Base-by-base conservation (phyloP, 352 stramenopile genomes). In the Phytophthora crassamura region DNA sequence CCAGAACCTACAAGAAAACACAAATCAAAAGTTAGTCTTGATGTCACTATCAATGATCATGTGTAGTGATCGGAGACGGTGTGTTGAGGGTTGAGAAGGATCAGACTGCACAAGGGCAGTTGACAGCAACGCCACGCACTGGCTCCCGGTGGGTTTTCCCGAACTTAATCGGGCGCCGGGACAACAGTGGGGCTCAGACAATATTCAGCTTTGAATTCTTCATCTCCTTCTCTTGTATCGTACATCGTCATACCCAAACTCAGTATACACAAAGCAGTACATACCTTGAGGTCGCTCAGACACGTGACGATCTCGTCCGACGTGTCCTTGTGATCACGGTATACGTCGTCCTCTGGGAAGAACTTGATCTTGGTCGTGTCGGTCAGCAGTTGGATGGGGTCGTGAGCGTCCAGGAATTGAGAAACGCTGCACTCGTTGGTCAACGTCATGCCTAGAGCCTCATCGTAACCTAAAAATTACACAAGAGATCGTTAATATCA, bases 301-400 rank as follows among this genome's bases (percentile, higher is more conserved):
- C 80, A 94, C 1, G 64, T 76, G 6, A 82, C 64, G 36, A 98
- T 78, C 54, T 98, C 94, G 7, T 92, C 71, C 0, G 64, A 90
- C 1, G 94, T 98, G 8, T 76, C 55, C 4, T 80, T 77, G 67
- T 95, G 89, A 0, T 93, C 80, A 0, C 77, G 82, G 59, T 93
- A 96, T n/a, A 94, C 81, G 35, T 93, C 80, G 34, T 94, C 88
- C 35, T 88, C 75, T 0, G 81, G 78, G 11, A 90, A 51, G 74
- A 99, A 99, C 0, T 82, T 80, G 16, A 99, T 90, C 15, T 96
- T 90, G 0, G 95, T 99, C 34, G 91, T 93, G 49, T 98, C 91
- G 4, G 93, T 98, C 11, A 99, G 64, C 20, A 99, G 76, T 40
- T 97, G 90, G 52, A 99, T 98, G 5, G 98, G 97, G 61, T 99